phyloP scores from a whole-genome alignment of 2,329 filamentous ascomycete genomes.

The Sporothrix humicola region DNA sequence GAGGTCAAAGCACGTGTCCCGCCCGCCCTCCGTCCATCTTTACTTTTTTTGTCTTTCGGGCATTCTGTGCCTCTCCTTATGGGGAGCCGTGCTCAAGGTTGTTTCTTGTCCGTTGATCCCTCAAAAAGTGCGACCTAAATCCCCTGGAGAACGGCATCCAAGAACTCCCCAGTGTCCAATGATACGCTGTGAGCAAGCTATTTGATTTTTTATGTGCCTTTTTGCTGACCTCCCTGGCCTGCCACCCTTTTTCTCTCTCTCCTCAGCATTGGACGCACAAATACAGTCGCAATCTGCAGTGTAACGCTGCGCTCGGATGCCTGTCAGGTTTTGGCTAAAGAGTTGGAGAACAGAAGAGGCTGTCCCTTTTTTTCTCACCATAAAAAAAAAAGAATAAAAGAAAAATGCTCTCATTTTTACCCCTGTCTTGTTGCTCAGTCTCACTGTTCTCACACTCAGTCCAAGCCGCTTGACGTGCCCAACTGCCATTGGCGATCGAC shows the following conservation, averaged over 20 bases:
- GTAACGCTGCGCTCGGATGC: constrained; percentile 12
- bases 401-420: neutral
- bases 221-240: neutral
- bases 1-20: constrained; percentile 17
- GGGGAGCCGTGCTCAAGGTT: neutral
- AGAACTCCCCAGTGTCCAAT: neutral
- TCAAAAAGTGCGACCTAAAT: too few relatives aligned
- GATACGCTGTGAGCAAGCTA: neutral
- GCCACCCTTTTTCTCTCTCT: neutral
- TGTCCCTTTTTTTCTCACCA: neutral
- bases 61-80: neutral
- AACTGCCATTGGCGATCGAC: constrained; percentile 14
- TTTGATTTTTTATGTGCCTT: neutral
- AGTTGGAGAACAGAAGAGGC: neutral
- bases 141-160: neutral
- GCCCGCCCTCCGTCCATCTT: neutral
- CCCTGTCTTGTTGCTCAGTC: too few relatives aligned
- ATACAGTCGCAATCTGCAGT: constrained; percentile 6
- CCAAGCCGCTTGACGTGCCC: too few relatives aligned
- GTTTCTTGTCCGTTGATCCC: too few relatives aligned
- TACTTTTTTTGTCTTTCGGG: too few relatives aligned
- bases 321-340: neutral
- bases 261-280: neutral
- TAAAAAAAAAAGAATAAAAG: too few relatives aligned
- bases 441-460: too few relatives aligned